A percentile compares a stretch with the other conserved stretches of the same genome.
phyloP scores from a whole-genome alignment of 2,329 filamentous ascomycete genomes.

The Aureobasidium subglaciale region DNA sequence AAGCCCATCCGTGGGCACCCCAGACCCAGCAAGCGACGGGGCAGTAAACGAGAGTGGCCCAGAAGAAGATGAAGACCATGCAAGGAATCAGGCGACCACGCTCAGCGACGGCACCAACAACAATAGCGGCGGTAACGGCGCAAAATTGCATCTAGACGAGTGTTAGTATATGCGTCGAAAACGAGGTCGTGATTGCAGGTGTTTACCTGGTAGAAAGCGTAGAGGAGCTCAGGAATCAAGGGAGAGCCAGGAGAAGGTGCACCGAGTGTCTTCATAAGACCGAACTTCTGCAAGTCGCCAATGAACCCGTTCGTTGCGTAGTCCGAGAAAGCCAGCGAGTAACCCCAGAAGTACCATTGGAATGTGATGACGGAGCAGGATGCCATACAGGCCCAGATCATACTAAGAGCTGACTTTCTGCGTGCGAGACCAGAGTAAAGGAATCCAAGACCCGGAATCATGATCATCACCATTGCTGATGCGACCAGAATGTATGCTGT shows the following conservation, averaged over 20 bases:
- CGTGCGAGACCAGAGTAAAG: constrained; percentile 96
- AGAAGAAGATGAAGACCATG: constrained; percentile 93
- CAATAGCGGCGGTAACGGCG: constrained; percentile 82
- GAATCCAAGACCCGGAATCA: constrained; percentile 95
- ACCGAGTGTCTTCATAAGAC: constrained; percentile 75
- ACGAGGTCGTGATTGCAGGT: not conserved
- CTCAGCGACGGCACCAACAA: constrained; percentile 87
- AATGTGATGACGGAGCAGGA: constrained; percentile 86
- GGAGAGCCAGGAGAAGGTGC: constrained; percentile 82
- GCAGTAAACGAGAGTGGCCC: constrained; percentile 97
- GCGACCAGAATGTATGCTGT: constrained; percentile 87
- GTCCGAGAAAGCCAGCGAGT: constrained; percentile 84
- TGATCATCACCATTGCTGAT: constrained; percentile 88
- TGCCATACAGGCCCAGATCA: constrained; percentile 97
- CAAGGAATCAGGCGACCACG: constrained; percentile 85
- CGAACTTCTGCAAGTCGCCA: constrained; percentile 82
- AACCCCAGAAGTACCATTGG: constrained; percentile 99
- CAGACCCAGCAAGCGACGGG: constrained; percentile 94
- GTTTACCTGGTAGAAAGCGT: constrained; percentile 82
- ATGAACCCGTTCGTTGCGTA: constrained; percentile 83
- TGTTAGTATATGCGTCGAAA: not conserved
- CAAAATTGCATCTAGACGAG: constrained; percentile 83
- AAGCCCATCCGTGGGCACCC: constrained; percentile 91
- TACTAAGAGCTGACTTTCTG: constrained; percentile 90
- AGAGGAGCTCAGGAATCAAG: constrained; percentile 81